A percentile compares a stretch with the other conserved stretches of the same genome.
phyloP scores from a whole-genome alignment of 495 filamentous ascomycete species.

The Neurospora sublineolata region DNA sequence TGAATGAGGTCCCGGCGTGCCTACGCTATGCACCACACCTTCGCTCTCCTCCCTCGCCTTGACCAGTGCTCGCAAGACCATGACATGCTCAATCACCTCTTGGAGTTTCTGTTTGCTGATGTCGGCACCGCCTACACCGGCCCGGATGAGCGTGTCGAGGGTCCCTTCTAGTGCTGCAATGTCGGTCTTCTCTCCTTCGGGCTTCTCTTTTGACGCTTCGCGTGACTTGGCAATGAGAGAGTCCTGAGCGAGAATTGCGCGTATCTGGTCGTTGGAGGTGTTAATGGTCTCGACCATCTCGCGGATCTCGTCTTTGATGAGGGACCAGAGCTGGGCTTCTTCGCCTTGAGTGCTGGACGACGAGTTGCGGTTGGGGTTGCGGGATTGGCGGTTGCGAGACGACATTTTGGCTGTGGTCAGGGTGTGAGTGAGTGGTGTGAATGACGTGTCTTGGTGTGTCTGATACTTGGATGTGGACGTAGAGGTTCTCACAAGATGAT shows the following conservation, averaged over 20 bases:
- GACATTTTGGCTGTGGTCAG: slow-evolving; percentile 24
- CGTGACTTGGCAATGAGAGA: slow-evolving; percentile 26
- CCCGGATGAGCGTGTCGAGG: slow-evolving; percentile 29
- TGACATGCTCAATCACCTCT: slow-evolving; percentile 34
- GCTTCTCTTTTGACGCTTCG: slow-evolving; percentile 3
- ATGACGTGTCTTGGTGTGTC: neutral
- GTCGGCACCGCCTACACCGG: slow-evolving; percentile 33
- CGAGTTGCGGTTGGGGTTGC: slow-evolving; percentile 37
- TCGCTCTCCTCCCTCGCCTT: slow-evolving; percentile 49
- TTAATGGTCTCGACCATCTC: slow-evolving; percentile 30
- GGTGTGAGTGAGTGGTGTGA: neutral
- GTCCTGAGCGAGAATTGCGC: slow-evolving; percentile 31
- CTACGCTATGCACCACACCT: slow-evolving; percentile 25
- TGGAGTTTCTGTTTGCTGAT: slow-evolving; percentile 22
- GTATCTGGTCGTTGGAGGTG: slow-evolving; percentile 27
- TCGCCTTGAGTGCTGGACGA: slow-evolving; percentile 33
- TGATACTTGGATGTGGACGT: neutral
- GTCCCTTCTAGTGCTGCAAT: slow-evolving; percentile 24
- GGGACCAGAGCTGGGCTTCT: slow-evolving; percentile 34
- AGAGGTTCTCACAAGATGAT: neutral
- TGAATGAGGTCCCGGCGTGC: slow-evolving; percentile 20
- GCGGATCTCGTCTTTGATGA: slow-evolving; percentile 32
- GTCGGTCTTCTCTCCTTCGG: slow-evolving; percentile 15
- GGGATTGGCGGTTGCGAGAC: slow-evolving; percentile 32
- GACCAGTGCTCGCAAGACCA: slow-evolving; percentile 31